These are phyloP conservation scores for Yamadazyma insecticola DNA, from an alignment of 805 yeast genomes.

Conservation along the genomic window DNA sequence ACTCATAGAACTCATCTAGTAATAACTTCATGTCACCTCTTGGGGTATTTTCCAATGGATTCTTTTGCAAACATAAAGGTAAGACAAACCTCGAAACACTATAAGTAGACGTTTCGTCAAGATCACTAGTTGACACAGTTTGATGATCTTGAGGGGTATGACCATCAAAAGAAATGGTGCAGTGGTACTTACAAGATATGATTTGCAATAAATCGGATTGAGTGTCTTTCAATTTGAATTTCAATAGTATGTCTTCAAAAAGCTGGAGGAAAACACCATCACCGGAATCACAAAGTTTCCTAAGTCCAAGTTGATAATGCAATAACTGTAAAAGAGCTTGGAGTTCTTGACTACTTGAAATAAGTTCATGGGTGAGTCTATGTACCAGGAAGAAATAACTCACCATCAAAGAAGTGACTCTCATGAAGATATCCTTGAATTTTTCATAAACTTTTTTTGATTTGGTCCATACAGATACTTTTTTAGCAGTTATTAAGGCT, in stretches of 20 bases:
- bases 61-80: constrained; percentile 50
- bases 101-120: constrained; percentile 25
- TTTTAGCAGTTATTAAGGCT: constrained; percentile 29
- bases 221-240: constrained; percentile 34
- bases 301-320: constrained; percentile 70
- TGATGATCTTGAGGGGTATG: constrained; percentile 66
- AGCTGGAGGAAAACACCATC: constrained; percentile 59
- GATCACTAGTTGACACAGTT: constrained; percentile 22
- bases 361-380: too few relatives aligned
- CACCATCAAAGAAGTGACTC: constrained; percentile 32
- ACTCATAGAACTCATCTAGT: constrained; percentile 66
- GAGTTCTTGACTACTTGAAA: neutral
- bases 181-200: constrained; percentile 72
- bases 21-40: constrained; percentile 69
- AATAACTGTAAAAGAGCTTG: constrained; percentile 47
- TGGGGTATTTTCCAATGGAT: constrained; percentile 55
- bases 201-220: constrained; percentile 75
- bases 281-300: constrained; percentile 64
- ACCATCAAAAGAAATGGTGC: constrained; percentile 53
- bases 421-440: constrained; percentile 43
- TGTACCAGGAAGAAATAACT: too few relatives aligned
- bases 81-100: constrained; percentile 48
- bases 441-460: constrained; percentile 41
- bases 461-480: constrained; percentile 37
- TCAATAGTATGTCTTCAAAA: constrained; percentile 42